These are phyloP conservation scores for Apiospora marii DNA, from an alignment of 2,329 filamentous ascomycete species.

Conservation along the genomic window DNA sequence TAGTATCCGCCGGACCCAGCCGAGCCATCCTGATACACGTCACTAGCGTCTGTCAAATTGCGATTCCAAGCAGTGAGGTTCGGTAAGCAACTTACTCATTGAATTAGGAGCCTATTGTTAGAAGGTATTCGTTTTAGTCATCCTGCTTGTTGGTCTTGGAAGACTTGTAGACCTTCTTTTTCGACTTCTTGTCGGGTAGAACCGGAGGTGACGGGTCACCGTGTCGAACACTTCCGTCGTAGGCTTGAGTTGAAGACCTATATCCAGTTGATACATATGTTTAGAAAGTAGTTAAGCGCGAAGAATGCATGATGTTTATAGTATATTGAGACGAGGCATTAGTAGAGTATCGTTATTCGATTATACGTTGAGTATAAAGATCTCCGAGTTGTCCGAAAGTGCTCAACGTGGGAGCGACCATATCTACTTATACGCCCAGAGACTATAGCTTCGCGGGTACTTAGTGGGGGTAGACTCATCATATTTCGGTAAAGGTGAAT, in stretches of 20 bases:
- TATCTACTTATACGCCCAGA: too few relatives aligned
- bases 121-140: not conserved
- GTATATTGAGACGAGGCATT: too few relatives aligned
- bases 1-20: not conserved
- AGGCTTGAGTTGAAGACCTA: not conserved
- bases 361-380: too few relatives aligned
- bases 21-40: not conserved
- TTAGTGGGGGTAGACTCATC: too few relatives aligned
- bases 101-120: not conserved
- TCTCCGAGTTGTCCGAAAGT: too few relatives aligned
- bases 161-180: not conserved
- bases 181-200: not conserved
- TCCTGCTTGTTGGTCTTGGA: not conserved
- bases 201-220: not conserved
- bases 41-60: not conserved
- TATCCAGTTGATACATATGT: not conserved
- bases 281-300: too few relatives aligned
- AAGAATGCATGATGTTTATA: too few relatives aligned
- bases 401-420: too few relatives aligned
- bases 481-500: too few relatives aligned
- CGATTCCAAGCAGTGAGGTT: not conserved
- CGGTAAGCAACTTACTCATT: not conserved
- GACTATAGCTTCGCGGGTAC: too few relatives aligned
- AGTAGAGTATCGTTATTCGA: too few relatives aligned
- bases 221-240: not conserved